These are phyloP conservation scores for Nannochloropsis oceanica DNA, from an alignment of 108 stramenopile genomes.

Conservation along the genomic window DNA sequence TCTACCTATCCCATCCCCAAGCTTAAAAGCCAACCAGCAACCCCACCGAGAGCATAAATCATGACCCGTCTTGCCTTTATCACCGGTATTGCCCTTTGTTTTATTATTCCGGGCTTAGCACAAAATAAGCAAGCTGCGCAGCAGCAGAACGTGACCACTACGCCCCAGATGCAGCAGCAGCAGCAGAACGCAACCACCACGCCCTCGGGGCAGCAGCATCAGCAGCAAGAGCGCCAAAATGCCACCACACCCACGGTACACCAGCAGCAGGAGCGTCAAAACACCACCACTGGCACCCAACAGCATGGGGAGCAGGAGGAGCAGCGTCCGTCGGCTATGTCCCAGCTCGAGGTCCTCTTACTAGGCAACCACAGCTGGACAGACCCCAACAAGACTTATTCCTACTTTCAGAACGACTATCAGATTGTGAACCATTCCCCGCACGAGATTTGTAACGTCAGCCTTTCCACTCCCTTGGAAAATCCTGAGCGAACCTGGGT, in stretches of 20 bases:
- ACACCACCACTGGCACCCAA: background rate
- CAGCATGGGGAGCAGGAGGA: background rate
- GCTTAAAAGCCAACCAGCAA: too few relatives aligned
- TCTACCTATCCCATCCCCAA: too few relatives aligned
- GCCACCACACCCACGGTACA: too few relatives aligned
- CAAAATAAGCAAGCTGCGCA: too few relatives aligned
- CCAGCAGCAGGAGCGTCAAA: background rate
- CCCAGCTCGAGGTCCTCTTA: background rate
- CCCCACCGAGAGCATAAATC: too few relatives aligned
- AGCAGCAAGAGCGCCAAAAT: background rate
- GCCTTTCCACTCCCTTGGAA: background rate
- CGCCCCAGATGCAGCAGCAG: background rate
- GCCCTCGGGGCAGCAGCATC: background rate
- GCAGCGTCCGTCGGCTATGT: background rate
- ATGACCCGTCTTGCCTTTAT: background rate
- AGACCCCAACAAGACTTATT: background rate
- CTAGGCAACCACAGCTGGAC: background rate
- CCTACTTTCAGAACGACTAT: background rate
- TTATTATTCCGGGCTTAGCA: background rate
- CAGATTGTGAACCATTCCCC: background rate
- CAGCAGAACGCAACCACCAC: background rate
- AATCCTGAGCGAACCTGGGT: background rate
- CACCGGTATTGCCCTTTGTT: background rate
- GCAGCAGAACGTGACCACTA: too few relatives aligned
- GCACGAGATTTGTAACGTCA: background rate